Conservation (phyloP, 2,329 filamentous ascomycete genomes). For the Nemania diffusa region DNA sequence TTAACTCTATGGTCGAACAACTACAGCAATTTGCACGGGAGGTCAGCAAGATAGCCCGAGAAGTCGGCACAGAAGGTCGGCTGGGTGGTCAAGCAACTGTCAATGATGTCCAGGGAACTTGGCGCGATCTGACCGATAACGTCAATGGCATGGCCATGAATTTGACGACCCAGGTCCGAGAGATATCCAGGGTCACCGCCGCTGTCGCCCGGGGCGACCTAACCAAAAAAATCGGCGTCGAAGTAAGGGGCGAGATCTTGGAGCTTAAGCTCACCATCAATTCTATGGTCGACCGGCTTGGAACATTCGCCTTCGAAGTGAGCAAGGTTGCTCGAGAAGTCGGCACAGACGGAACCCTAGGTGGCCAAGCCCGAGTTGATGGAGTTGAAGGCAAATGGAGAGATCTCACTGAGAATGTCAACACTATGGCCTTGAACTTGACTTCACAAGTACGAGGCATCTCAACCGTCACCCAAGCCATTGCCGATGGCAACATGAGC, state of each 20-base stretch:
- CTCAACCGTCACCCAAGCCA: constrained; percentile 92
- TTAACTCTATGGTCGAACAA: constrained; percentile 99
- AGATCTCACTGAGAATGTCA: constrained; percentile 91
- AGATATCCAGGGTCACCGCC: constrained; percentile 96
- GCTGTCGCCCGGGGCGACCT: constrained; percentile 94
- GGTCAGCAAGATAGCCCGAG: constrained; percentile 94
- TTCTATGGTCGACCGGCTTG: constrained; percentile 96
- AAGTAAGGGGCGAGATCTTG: constrained; percentile 92
- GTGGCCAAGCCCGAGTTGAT: constrained; percentile 91
- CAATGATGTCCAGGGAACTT: constrained; percentile 95
- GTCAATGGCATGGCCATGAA: constrained; percentile 99
- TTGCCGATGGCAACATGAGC: constrained; percentile 94
- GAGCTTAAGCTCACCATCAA: constrained; percentile 98
- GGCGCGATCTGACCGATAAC: constrained; percentile 93
- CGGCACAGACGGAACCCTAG: constrained; percentile 93
- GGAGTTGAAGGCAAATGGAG: constrained; percentile 99
- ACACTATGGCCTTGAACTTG: constrained; percentile 77
- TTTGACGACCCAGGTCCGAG: constrained; percentile 94
- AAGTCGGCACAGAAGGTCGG: constrained; percentile 95
- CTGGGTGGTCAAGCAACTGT: constrained; percentile 95
- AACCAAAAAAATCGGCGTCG: constrained; percentile 94
- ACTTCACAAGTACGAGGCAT: constrained; percentile 87
- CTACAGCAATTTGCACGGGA: constrained; percentile 96
- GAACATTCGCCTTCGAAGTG: constrained; percentile 95
- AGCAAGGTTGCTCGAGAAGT: constrained; percentile 96